A percentile compares a stretch with the other conserved stretches of the same genome.
phyloP scores from a whole-genome alignment of 164 flowering plant species.

The Buxus sempervirens region DNA sequence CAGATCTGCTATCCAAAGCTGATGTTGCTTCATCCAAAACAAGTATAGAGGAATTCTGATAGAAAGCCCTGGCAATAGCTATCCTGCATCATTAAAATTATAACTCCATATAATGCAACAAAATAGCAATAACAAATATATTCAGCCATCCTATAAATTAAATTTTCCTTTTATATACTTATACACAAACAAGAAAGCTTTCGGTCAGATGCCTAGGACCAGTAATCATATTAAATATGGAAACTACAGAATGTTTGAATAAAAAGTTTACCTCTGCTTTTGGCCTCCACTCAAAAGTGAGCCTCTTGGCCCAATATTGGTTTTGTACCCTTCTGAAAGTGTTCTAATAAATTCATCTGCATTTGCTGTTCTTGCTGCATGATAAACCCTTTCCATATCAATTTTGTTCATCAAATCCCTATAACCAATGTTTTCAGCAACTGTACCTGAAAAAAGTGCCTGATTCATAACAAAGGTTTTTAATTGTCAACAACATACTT shows the following conservation, averaged over 20 bases:
- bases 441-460: slow-evolving; percentile 90
- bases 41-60: slow-evolving; percentile 81
- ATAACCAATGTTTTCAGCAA: slow-evolving; percentile 96
- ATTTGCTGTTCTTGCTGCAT: slow-evolving; percentile 78
- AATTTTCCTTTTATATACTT: neutral
- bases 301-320: slow-evolving; percentile 85
- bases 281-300: slow-evolving; percentile 94
- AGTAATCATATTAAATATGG: neutral
- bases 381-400: slow-evolving; percentile 67
- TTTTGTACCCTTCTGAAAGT: slow-evolving; percentile 67
- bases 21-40: slow-evolving; percentile 98
- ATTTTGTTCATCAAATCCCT: slow-evolving; percentile 63
- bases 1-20: slow-evolving; percentile 87
- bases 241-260: neutral
- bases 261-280: slow-evolving; percentile 67
- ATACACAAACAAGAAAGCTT: neutral
- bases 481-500: too few species aligned
- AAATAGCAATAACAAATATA: neutral
- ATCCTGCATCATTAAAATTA: slow-evolving; percentile 42
- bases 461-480: slow-evolving; percentile 20
- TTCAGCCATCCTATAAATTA: neutral
- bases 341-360: slow-evolving; percentile 80
- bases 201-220: neutral
- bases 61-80: slow-evolving; percentile 96
- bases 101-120: neutral